Base-by-base conservation (phyloP, 2,329 filamentous ascomycete genomes). In the Penicillium corylophilum region DNA sequence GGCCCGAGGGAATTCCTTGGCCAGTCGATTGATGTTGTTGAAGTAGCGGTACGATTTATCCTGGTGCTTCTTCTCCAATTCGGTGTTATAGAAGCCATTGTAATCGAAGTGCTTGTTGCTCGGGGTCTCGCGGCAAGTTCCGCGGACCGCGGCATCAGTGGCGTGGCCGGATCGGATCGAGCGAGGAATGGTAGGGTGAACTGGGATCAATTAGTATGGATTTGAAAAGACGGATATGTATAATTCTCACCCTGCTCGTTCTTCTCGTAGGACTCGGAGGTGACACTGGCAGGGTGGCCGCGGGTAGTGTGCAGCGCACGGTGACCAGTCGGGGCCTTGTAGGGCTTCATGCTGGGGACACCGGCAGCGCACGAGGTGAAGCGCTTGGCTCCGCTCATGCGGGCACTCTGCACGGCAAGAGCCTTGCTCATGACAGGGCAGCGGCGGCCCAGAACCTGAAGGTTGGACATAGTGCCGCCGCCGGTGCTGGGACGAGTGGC, bases 31-130 rank as follows among this genome's bases (percentile, higher is more conserved):
- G 84, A 99, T 99, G 80, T 99, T 99, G 82, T 99, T 99, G 81
- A 99, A 99, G 79, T 97, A 97, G 69, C 94, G 90, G 79, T 99
- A 99, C 46, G 92, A 96, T 79, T 96, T 97, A 82, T 99, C 94
- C 81, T 95, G 92, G 82, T 96, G 94, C 79, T 99, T 99, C 83
- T 96, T 97, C 65, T 96, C 90, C 62, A 99, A 77, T 73, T 99
- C 93, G 55, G 78, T 78, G 60, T 86, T 77, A 77, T 97, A 99
- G 75, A 96, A 99, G 42, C 73, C 83, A 66, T 96, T 86, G 68
- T 99, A 99, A 74, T 97, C 82, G 74, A 96, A 99, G 66, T 86
- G 89, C 53, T 72, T 68, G 22, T 73, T 66, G 31, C 73, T 69
- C 12, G 77, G 77, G 29, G 79, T 79, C 38, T 74, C 67, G 4